phyloP scores from a whole-genome alignment of 129 eudicot genomes.

The Helianthus tuberosus region DNA sequence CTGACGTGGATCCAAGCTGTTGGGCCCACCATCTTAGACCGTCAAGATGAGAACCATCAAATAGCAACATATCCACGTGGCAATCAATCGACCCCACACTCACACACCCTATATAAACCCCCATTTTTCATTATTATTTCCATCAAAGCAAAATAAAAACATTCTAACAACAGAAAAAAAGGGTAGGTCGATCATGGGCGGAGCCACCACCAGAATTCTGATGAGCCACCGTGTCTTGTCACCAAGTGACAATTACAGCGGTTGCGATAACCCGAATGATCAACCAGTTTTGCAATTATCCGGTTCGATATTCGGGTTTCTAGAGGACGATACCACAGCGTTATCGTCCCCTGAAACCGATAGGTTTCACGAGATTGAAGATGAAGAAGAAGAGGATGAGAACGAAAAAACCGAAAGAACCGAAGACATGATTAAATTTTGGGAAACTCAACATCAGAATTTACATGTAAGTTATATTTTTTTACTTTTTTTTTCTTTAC shows the following conservation, averaged over 20 bases:
- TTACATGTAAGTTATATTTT: constrained; percentile 54
- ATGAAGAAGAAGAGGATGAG: constrained; percentile 34
- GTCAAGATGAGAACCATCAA: constrained; percentile 23
- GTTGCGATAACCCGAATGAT: constrained; percentile 39
- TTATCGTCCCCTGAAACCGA: constrained; percentile 38
- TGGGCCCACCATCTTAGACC: constrained; percentile 46
- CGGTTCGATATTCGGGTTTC: constrained; percentile 70
- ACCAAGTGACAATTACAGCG: constrained; percentile 30
- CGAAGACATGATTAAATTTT: constrained; percentile 52
- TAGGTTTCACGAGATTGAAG: constrained; percentile 23
- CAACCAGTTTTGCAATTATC: constrained; percentile 46
- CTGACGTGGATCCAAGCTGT: constrained; percentile 72
- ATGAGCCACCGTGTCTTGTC: constrained; percentile 62
- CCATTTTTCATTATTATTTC: constrained; percentile 19
- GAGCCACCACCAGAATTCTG: constrained; percentile 54
- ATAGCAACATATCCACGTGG: constrained; percentile 34
- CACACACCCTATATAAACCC: constrained; percentile 33
- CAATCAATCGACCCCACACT: neutral
- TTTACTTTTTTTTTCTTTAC: neutral
- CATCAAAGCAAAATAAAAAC: constrained; percentile 7
- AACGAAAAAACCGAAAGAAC: constrained; percentile 34
- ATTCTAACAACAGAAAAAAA: neutral
- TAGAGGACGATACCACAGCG: constrained; percentile 48
- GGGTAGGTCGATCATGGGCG: constrained; percentile 28
- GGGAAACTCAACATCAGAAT: constrained; percentile 72